These are phyloP conservation scores for Xylogone sp. DNA, from an alignment of 2,329 filamentous ascomycete species.

Conservation along the genomic window DNA sequence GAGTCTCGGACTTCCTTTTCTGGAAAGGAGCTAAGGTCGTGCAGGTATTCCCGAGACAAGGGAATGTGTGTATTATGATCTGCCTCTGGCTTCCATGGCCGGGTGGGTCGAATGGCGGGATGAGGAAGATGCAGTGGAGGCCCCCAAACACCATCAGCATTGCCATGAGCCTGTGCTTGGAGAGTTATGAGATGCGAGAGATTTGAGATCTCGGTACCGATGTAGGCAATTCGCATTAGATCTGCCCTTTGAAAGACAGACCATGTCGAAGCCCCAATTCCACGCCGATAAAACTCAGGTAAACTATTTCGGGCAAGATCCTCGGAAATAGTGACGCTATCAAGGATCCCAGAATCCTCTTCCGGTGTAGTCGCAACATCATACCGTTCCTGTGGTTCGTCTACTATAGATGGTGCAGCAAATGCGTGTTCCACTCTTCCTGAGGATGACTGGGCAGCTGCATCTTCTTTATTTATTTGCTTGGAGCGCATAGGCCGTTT, in stretches of 20 bases:
- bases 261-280: constrained; percentile 11
- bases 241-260: constrained; percentile 10
- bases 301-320: constrained; percentile 11
- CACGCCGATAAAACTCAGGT: constrained; percentile 12
- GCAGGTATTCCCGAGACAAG: constrained; percentile 4
- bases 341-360: constrained; percentile 1
- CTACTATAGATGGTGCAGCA: neutral
- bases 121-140: constrained; percentile 14
- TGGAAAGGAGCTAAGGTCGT: constrained; percentile 12
- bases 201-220: constrained; percentile 13
- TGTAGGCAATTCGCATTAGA: constrained; percentile 14
- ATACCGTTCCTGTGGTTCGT: neutral
- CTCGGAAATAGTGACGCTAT: constrained; percentile 3
- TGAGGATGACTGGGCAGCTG: neutral
- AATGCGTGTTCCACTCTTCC: neutral
- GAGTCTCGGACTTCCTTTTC: constrained; percentile 20
- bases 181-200: constrained; percentile 10
- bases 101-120: constrained; percentile 12
- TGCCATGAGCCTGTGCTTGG: constrained; percentile 8
- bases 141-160: neutral
- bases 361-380: neutral
- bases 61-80: constrained; percentile 6
- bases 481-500: neutral
- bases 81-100: constrained; percentile 15
- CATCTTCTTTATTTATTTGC: neutral